Evolutionary conservation across 2,329 filamentous ascomycete genomes (phyloP), one percentile per base, ranked within the genome.

Genomic region (Aspergillus fumigatus): DNA sequence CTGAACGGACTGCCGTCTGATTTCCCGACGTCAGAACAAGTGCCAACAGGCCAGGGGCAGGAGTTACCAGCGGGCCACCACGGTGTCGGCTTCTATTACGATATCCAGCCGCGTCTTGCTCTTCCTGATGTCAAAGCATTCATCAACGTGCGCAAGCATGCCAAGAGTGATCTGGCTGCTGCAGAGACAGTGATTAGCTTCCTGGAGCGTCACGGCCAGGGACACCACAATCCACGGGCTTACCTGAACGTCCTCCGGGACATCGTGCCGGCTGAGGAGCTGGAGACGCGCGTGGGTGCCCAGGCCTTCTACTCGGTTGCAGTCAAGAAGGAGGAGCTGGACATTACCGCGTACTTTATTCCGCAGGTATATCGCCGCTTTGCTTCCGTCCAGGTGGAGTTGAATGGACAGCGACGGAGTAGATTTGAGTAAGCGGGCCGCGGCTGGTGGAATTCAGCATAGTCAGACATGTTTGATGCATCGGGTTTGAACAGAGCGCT

Each of bases 271-370:
- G 52, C 25, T 21, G 52, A 54, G 19, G 45, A 49, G 27, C 43
- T 54, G 23, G 25, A 38, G 27, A 54, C 52, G 7, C 43, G 45
- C 7, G 19, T 19, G 40, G 45, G 45, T n/a, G 19, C 32, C 25
- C 52, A 54, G 27, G 52, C 52, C 3, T 54, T 54, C 40, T 54
- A 35, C 45, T 29, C 52, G 26, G 25, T 54, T 11, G 52, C 52
- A 17, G 29, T 54, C 29, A 54, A 54, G 23, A 49, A 54, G 25
- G 52, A 49, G 26, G 52, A 48, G 43, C 21, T 54, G 4, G 52
- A 54, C 8, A 54, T 54, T 32, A 54, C 52, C 14, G 25, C 52
- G 6, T 54, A 54, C 43, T 54, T 54, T 41, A 29, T 54, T 7
- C 52, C 52, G 5, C 52, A 54, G 27, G 27, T 54, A n/a, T 54